These are phyloP conservation scores for Tolypocladium inflatum DNA, from an alignment of 2,329 filamentous ascomycete species.

Conservation along the genomic window DNA sequence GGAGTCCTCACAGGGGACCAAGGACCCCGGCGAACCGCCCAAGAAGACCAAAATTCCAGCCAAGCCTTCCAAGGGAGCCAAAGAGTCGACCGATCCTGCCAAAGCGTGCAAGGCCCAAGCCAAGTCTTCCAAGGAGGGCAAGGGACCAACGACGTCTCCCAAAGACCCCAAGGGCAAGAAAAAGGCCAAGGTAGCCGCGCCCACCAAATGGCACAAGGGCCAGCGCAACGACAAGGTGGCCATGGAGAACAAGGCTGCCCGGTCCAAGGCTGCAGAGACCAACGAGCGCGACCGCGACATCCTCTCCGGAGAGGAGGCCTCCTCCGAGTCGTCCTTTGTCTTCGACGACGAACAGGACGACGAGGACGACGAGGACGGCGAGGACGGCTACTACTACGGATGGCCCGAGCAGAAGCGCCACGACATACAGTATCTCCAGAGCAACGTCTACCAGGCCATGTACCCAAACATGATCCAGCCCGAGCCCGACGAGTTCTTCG, in stretches of 20 bases:
- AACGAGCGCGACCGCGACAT: constrained; percentile 2
- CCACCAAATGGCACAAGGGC: constrained; percentile 9
- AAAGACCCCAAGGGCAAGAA: constrained; percentile 1
- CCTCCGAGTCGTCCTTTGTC: constrained; percentile 13
- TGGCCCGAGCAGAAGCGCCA: constrained; percentile 8
- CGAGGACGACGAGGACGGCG: neutral
- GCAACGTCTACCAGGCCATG: constrained; percentile 18
- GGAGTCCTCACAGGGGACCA: neutral
- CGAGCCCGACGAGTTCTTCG: constrained; percentile 14
- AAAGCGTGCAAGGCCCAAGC: neutral
- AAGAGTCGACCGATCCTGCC: neutral
- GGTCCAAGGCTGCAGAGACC: constrained; percentile 5
- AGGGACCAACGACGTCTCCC: neutral
- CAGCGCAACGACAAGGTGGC: constrained; percentile 9
- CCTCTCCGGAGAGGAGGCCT: constrained; percentile 17
- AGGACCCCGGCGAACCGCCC: neutral
- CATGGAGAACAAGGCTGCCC: constrained; percentile 11
- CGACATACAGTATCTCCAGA: constrained; percentile 20
- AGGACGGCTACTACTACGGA: constrained; percentile 1
- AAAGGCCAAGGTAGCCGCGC: constrained; percentile 1
- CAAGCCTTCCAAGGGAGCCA: neutral
- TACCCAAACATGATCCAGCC: constrained; percentile 16
- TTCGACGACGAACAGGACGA: constrained; percentile 8
- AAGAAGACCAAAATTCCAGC: neutral
- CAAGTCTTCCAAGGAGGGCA: neutral